Base-by-base conservation (phyloP, 257 asterid species). In the Agastache rugosa region DNA sequence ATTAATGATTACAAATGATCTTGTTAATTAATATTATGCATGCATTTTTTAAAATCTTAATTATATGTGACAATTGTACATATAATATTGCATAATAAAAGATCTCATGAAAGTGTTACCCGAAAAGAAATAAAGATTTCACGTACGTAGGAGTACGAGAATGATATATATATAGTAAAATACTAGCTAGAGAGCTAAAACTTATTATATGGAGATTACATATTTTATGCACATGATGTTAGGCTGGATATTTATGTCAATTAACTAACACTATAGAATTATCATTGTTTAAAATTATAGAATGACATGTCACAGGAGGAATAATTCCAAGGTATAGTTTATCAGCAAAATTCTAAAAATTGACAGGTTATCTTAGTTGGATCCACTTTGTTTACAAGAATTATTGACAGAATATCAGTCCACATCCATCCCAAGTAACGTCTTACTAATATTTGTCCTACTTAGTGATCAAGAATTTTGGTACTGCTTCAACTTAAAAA, bases 361-460 rank as follows among this genome's bases (percentile, higher is more conserved):
- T 51, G 80, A 78, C 81, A 78, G 50, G 55, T 53, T 67, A 72
- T 59, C 66, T 75, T 65, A 70, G 61, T 60, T 71, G 34, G 66
- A 37, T 39, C 42, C 54, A 19, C 11, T n/a, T 22, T 9, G 34
- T 19, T 67, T 50, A 41, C 51, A 42, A 12, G 14, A 61, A 61
- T 48, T 0, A 31, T 56, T 7, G 51, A 53, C 53, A 35, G 51
- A 44, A 44, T 44, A 14, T 11, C 51, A 44, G 71, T 31, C 19
- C 47, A 50, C 17, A 27, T 67, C 72, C 17, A 27, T 67, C 72
- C 20, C 22, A 67, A 47, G 55, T 16, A 44, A 65, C 69, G 16
- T 37, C 31, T 64, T 19, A 64, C 58, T 45, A 44, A 66, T 27
- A 44, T 66, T 66, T 66, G 71, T 42, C 71, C 39, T 42, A 44